phyloP scores from a whole-genome alignment of 2,329 filamentous ascomycete genomes.

The Pseudofabraea citricarpa region DNA sequence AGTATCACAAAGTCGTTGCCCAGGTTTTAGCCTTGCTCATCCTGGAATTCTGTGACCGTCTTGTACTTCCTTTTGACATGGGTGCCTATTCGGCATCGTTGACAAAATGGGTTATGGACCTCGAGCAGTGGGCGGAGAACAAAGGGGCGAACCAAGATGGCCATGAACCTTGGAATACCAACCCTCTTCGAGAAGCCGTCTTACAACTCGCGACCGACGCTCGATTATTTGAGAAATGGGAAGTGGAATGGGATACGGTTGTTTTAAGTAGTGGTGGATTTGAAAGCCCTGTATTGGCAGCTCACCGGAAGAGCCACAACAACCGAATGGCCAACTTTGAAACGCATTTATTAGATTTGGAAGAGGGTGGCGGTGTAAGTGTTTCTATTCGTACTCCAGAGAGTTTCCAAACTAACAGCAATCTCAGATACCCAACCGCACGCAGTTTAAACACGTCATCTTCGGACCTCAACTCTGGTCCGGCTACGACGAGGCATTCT shows the following conservation, averaged over 20 bases:
- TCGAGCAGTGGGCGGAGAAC: constrained; percentile 60
- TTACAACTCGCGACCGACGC: constrained; percentile 55
- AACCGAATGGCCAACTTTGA: constrained; percentile 77
- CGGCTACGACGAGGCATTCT: constrained; percentile 61
- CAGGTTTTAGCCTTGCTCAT: constrained; percentile 79
- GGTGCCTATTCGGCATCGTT: constrained; percentile 65
- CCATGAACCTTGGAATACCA: constrained; percentile 29
- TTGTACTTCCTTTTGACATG: constrained; percentile 79
- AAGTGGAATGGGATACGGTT: constrained; percentile 67
- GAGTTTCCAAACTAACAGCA: constrained; percentile 10
- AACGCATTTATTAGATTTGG: constrained; percentile 73
- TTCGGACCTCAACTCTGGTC: constrained; percentile 81
- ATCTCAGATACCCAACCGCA: constrained; percentile 70
- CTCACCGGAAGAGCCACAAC: constrained; percentile 72
- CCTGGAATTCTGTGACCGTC: constrained; percentile 76
- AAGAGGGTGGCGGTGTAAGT: constrained; percentile 69
- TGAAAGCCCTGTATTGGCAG: constrained; percentile 65
- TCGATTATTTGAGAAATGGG: constrained; percentile 68
- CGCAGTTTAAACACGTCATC: constrained; percentile 90
- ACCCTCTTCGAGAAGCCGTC: constrained; percentile 59
- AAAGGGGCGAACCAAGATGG: constrained; percentile 49
- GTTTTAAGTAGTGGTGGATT: constrained; percentile 70
- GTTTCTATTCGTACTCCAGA: constrained; percentile 4
- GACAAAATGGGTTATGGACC: constrained; percentile 57
- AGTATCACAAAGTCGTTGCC: constrained; percentile 73